Conservation (phyloP, 2,329 filamentous ascomycete genomes). For the Rasamsonia emersonii region DNA sequence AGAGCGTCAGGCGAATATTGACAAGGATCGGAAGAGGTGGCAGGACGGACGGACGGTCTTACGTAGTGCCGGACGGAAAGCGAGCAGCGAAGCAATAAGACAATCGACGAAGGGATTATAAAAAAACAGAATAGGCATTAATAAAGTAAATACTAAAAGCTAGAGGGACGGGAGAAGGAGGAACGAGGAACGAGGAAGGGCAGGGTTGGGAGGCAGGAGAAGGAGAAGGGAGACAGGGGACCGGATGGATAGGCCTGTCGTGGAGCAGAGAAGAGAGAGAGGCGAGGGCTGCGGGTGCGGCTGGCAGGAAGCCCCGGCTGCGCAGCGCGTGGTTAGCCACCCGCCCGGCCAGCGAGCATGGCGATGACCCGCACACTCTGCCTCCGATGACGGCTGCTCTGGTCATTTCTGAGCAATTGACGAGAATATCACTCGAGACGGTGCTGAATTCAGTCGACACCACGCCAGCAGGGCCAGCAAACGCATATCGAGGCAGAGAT, state of each 20-base stretch:
- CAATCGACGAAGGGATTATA: constrained; percentile 5
- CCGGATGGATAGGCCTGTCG: constrained; percentile 3
- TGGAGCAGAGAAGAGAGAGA: constrained; percentile 6
- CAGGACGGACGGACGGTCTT: constrained; percentile 1
- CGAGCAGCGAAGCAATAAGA: neutral
- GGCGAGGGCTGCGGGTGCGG: neutral
- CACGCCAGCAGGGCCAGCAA: too few relatives aligned
- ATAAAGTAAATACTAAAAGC: constrained; percentile 10
- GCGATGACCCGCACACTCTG: too few relatives aligned
- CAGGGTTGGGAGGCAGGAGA: constrained; percentile 4
- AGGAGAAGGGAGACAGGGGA: constrained; percentile 1
- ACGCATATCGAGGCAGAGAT: too few relatives aligned
- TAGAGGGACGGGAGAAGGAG: constrained; percentile 4
- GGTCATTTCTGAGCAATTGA: too few relatives aligned
- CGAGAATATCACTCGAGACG: too few relatives aligned
- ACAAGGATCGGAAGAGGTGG: constrained; percentile 6
- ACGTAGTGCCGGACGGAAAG: constrained; percentile 3
- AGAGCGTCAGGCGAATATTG: constrained; percentile 4
- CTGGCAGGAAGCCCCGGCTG: too few relatives aligned
- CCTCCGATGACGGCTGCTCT: too few relatives aligned
- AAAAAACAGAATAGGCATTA: constrained; percentile 7
- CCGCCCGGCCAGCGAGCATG: too few relatives aligned
- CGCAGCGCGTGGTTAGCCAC: too few relatives aligned
- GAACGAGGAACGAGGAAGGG: constrained; percentile 2
- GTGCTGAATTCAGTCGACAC: too few relatives aligned